Evolutionary conservation across 148 eudicot species (phyloP).

Genomic region (Vaccinium macrocarpon): DNA sequence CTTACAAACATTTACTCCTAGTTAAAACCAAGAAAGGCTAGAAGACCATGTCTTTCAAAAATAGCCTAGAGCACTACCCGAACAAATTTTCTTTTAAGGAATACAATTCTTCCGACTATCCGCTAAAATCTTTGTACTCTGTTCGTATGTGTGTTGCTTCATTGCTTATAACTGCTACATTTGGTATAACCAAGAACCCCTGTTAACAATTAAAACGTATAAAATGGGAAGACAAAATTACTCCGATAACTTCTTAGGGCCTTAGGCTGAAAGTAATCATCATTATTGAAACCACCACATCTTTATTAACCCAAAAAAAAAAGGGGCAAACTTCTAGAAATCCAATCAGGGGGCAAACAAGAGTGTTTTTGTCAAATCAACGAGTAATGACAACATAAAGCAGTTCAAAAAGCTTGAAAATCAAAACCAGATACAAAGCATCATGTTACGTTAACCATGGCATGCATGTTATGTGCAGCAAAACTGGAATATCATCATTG

Average conservation of each 20-base stretch:
- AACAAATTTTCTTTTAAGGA: background rate
- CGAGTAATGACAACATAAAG: background rate
- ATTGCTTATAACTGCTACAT: background rate
- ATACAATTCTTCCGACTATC: background rate
- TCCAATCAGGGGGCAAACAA: background rate
- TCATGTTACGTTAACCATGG: background rate
- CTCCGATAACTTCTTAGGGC: background rate
- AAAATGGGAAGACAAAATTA: background rate
- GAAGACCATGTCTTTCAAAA: conserved; percentile 3
- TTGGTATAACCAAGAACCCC: background rate
- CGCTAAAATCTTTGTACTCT: background rate
- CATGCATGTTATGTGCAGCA: background rate
- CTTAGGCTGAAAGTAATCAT: background rate
- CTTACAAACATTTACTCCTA: background rate
- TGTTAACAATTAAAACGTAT: background rate
- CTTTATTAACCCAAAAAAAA: background rate
- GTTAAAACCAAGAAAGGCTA: background rate
- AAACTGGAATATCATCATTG: background rate
- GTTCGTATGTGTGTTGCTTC: background rate
- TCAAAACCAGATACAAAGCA: background rate
- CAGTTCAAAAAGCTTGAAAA: background rate
- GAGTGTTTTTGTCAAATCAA: background rate
- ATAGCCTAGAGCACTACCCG: background rate
- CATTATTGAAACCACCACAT: background rate
- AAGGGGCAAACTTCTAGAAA: background rate